Evolutionary conservation across 352 stramenopile genomes (phyloP).

Genomic region (Pythium dissotocum): DNA sequence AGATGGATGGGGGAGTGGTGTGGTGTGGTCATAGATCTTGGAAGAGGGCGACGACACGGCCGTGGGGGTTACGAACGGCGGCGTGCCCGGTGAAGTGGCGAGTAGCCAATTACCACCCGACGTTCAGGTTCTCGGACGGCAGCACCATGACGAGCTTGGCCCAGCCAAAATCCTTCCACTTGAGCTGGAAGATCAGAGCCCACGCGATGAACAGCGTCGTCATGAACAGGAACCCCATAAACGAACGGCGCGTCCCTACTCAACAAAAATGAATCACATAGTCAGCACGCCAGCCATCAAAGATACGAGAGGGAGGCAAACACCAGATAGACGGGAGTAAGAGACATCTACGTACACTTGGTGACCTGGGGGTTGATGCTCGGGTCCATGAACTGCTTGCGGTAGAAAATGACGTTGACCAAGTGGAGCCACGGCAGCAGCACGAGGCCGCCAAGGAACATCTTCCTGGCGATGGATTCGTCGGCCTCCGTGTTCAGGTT

Average conservation of each 20-base stretch:
- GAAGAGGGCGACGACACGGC: neutral
- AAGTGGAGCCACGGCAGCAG: slow-evolving; percentile 84
- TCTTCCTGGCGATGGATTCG: slow-evolving; percentile 71
- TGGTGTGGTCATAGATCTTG: neutral
- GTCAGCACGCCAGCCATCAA: neutral
- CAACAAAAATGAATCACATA: neutral
- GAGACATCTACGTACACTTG: slow-evolving; percentile 51
- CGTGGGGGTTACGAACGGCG: neutral
- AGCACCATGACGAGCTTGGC: slow-evolving; percentile 77
- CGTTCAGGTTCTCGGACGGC: slow-evolving; percentile 59
- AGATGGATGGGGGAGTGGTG: neutral
- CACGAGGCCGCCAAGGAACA: slow-evolving; percentile 77
- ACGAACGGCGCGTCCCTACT: slow-evolving; percentile 75
- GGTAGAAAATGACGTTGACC: slow-evolving; percentile 83
- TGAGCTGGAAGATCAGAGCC: slow-evolving; percentile 80
- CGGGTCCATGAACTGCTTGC: slow-evolving; percentile 76
- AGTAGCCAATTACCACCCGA: slow-evolving; percentile 54
- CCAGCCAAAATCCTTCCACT: slow-evolving; percentile 86
- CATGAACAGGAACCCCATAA: slow-evolving; percentile 68
- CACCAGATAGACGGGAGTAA: too few species aligned
- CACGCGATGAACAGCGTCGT: slow-evolving; percentile 76
- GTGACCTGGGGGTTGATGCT: slow-evolving; percentile 68
- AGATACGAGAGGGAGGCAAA: neutral
- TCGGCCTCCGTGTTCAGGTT: slow-evolving; percentile 84
- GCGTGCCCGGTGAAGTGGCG: neutral